Evolutionary conservation across 345 rosid genomes (phyloP), one percentile per base, ranked within the genome.

Genomic region (Barbarea vulgaris): DNA sequence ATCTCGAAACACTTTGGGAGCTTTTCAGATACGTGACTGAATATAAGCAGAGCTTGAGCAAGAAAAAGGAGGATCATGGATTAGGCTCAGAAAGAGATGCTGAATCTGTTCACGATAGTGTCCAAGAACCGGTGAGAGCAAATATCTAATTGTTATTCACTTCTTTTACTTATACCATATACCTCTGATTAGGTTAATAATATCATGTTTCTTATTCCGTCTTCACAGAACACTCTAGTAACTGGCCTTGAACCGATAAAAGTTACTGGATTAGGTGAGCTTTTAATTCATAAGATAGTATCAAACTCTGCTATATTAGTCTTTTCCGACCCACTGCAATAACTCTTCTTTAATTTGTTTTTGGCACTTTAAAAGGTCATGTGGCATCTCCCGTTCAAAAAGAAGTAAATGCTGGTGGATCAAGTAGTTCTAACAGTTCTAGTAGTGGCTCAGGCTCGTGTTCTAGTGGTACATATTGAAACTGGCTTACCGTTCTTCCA

Each of bases 1-100:
- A 92, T 79, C 80, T 79, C 14, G 84, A 87, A 70, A 95, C 97
- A 10, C 91, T 92, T 67, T 95, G 97, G 99, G 97, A 95, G 77
- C 96, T 95, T 62, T 82, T 85, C 78, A 80, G 83, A 51, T 85
- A 84, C 64, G 88, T 92, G 27, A 80, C 76, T 9, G 68, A 83
- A 44, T 82, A 87, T 68, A 83, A 78, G 65, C 87, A 74, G 42
- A 75, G 80, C 79, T 60, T 72, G 41, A 80, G 68, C 83, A 84
- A 83, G 83, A 72, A 52, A 81, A 79, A 76, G 61, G 82, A 84
- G 25, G 82, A 75, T 53, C 87, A 79, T 6, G 61, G 61, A 79
- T 34, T 76, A 41, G 65, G 80, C 36, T 65, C 70, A 51, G 81
- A 82, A 63, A 81, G 73, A 59, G 73, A 72, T 48, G 79, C 64